Conservation (phyloP, 805 yeast genomes). For the Nakazawaea ernobii region DNA sequence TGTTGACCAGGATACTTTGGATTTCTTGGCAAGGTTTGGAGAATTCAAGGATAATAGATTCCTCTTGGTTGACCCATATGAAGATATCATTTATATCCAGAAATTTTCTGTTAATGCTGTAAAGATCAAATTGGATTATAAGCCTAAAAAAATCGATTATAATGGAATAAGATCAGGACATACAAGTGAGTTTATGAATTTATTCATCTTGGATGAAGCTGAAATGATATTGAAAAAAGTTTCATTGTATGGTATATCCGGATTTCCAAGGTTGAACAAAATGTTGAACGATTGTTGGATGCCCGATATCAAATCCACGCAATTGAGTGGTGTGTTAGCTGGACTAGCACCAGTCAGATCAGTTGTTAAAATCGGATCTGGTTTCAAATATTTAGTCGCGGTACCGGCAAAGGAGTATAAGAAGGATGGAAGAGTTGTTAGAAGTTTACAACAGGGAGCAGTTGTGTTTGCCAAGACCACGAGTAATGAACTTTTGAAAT, state of each 20-base stretch:
- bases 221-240: constrained; percentile 58
- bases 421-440: constrained; percentile 62
- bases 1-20: constrained; percentile 91
- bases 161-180: constrained; percentile 83
- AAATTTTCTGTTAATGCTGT: constrained; percentile 57
- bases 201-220: constrained; percentile 85
- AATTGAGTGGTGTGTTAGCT: constrained; percentile 71
- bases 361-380: constrained; percentile 70
- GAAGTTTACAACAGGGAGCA: constrained; percentile 74
- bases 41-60: constrained; percentile 74
- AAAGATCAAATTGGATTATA: constrained; percentile 73
- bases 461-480: constrained; percentile 69
- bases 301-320: constrained; percentile 81
- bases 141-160: constrained; percentile 85
- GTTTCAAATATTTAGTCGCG: constrained; percentile 65
- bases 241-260: constrained; percentile 69
- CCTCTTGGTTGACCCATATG: constrained; percentile 49
- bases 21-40: constrained; percentile 72
- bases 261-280: constrained; percentile 55
- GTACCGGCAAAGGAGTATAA: constrained; percentile 71
- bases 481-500: constrained; percentile 69
- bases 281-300: constrained; percentile 71
- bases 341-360: constrained; percentile 84
- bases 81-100: constrained; percentile 64
- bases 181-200: constrained; percentile 79